phyloP scores from a whole-genome alignment of 2,329 filamentous ascomycete species.

The Cryphonectria radicalis region DNA sequence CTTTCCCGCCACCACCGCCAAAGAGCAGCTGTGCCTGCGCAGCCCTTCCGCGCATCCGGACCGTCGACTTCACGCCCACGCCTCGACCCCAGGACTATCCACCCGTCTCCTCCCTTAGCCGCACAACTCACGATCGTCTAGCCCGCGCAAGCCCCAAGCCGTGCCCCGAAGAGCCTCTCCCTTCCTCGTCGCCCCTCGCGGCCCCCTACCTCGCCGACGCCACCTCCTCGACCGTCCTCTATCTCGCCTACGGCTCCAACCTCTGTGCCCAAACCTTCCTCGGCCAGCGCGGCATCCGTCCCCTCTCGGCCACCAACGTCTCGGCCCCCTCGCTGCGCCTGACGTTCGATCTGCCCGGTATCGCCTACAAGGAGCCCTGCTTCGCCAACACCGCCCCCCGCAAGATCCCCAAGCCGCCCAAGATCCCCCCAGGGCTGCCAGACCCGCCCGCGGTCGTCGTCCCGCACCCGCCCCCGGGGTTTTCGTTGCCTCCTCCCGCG shows the following conservation, averaged over 20 bases:
- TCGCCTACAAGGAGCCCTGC: conserved; percentile 89
- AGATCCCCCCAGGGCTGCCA: conserved; percentile 37
- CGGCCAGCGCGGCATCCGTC: conserved; percentile 76
- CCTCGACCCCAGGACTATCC: conserved; percentile 30
- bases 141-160: conserved; percentile 35
- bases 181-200: conserved; percentile 35
- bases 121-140: conserved; percentile 45
- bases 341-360: conserved; percentile 82
- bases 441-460: conserved; percentile 38
- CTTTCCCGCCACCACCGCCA: background rate
- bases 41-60: conserved; percentile 16
- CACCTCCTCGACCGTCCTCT: conserved; percentile 62
- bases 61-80: conserved; percentile 14
- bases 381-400: conserved; percentile 80
- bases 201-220: conserved; percentile 30
- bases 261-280: conserved; percentile 80
- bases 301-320: conserved; percentile 80
- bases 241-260: conserved; percentile 92
- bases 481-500: conserved; percentile 20
- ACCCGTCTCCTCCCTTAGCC: conserved; percentile 41
- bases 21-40: conserved; percentile 16
- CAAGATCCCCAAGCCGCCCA: conserved; percentile 50
- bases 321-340: conserved; percentile 77
- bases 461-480: conserved; percentile 29
- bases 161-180: conserved; percentile 32